Evolutionary conservation across 768 basidiomycete species (phyloP), one percentile per base, ranked within the genome.

Genomic region (Suillus occidentalis): DNA sequence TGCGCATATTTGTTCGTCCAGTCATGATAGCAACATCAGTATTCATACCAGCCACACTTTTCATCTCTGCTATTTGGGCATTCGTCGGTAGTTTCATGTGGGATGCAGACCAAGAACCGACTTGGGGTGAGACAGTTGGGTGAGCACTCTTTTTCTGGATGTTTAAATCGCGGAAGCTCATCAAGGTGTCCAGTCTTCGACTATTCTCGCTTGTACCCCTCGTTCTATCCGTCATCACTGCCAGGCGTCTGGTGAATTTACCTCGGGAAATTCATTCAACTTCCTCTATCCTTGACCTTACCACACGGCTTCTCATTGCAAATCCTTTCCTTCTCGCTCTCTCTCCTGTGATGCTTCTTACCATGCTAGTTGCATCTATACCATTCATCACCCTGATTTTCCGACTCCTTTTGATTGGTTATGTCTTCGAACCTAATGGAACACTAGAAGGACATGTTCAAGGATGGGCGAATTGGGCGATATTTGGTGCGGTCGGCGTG

Each of bases 121-220:
- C 90, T 13, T 93, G 91, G 92, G 90, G 91, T 59, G 90, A 92
- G 77, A 90, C 89, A 28, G 82, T 87, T 55, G 91, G 91, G 90
- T 91, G 69, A 77, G 89, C 79, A 16, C 18, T 50, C 22, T 53
- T 67, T 53, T 67, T 20, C 45, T 49, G 40, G 62, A 22, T 43
- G 50, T 62, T 59, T 60, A 72, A 31, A 72, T 66, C 47, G 68
- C 28, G 49, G 20, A 22, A 53, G 50, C 71, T 52, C 49, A 62
- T 53, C 60, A 65, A 73, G 64, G 28, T 73, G 13, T 25, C 14
- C 25, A 86, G 91, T 9, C 83, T 96, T 3, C 87, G 95, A 34
- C 72, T 95, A 55, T 94, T 95, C 76, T 85, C 94, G 4, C 69
- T 94, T 36, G 74, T 93, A 43, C 92, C 94, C 8, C 84, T 95